Conservation (phyloP, 805 yeast genomes). For the Clavispora carvajalis region DNA sequence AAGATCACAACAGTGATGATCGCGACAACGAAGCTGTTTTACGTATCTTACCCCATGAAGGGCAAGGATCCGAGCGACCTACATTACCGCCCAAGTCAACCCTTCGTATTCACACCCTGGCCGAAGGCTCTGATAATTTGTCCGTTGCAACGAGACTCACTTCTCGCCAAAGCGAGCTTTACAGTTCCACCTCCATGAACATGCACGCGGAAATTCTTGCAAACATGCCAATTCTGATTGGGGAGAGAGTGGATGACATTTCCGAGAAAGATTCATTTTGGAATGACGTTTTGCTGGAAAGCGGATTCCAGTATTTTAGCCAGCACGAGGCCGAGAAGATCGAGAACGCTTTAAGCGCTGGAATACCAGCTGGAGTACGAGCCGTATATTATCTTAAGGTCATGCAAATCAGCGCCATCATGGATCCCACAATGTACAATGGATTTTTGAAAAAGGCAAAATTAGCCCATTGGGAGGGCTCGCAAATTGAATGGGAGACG, state of each 20-base stretch:
- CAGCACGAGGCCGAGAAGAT: conserved; percentile 6
- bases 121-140: conserved; percentile 1
- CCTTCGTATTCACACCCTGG: not conserved
- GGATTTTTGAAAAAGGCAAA: conserved; percentile 25
- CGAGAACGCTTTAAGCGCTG: conserved; percentile 18
- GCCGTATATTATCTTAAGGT: conserved; percentile 28
- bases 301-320: conserved; percentile 10
- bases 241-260: conserved; percentile 1
- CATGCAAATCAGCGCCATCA: conserved; percentile 24
- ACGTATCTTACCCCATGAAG: not conserved
- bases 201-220: conserved; percentile 10
- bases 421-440: conserved; percentile 24
- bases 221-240: conserved; percentile 6
- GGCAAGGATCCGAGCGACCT: conserved; percentile 2
- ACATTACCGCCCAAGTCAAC: conserved; percentile 8
- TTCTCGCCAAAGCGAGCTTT: conserved; percentile 9
- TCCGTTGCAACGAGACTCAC: conserved; percentile 8
- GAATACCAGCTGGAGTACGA: conserved; percentile 28
- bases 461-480: conserved; percentile 1
- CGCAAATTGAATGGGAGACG: not conserved
- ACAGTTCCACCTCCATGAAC: conserved; percentile 7
- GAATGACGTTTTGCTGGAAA: conserved; percentile 15
- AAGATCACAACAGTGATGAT: not conserved
- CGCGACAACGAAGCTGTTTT: not conserved
- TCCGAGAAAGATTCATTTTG: conserved; percentile 14